These are phyloP conservation scores for Taiozyma sp. DNA, from an alignment of 1,139 yeast species.

Conservation along the genomic window DNA sequence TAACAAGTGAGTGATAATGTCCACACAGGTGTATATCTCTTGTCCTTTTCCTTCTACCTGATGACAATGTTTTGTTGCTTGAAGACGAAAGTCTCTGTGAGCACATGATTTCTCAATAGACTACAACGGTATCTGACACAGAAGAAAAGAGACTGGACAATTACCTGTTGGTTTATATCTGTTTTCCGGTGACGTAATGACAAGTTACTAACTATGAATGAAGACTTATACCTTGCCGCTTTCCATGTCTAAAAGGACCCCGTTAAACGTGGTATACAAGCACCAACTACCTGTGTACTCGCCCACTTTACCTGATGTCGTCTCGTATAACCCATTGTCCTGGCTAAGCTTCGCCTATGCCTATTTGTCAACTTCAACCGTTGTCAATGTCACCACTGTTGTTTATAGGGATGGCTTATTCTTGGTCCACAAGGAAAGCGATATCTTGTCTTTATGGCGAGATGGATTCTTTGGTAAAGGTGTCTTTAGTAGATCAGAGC, in stretches of 20 bases:
- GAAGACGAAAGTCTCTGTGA: conserved; percentile 56
- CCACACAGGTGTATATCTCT: neutral
- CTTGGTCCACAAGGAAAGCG: conserved; percentile 38
- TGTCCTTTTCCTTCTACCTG: conserved; percentile 20
- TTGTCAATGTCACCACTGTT: conserved; percentile 10
- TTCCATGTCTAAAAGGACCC: conserved; percentile 27
- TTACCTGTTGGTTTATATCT: too few species aligned
- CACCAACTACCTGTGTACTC: conserved; percentile 36
- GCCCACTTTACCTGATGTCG: conserved; percentile 37
- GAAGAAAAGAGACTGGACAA: neutral
- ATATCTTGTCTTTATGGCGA: conserved; percentile 65
- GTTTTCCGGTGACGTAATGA: neutral
- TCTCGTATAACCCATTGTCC: conserved; percentile 56
- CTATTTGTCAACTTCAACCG: conserved; percentile 22
- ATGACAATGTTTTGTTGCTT: conserved; percentile 48
- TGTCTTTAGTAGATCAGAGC: conserved; percentile 80
- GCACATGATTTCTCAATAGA: conserved; percentile 83
- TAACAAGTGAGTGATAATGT: neutral
- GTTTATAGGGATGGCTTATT: conserved; percentile 32
- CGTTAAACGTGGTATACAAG: conserved; percentile 27
- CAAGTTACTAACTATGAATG: conserved; percentile 17
- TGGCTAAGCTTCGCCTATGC: conserved; percentile 44
- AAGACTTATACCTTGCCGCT: too few species aligned
- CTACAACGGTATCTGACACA: conserved; percentile 99
- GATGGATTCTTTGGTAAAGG: conserved; percentile 97